phyloP scores from a whole-genome alignment of 2,329 filamentous ascomycete species.

The Fusarium citri region DNA sequence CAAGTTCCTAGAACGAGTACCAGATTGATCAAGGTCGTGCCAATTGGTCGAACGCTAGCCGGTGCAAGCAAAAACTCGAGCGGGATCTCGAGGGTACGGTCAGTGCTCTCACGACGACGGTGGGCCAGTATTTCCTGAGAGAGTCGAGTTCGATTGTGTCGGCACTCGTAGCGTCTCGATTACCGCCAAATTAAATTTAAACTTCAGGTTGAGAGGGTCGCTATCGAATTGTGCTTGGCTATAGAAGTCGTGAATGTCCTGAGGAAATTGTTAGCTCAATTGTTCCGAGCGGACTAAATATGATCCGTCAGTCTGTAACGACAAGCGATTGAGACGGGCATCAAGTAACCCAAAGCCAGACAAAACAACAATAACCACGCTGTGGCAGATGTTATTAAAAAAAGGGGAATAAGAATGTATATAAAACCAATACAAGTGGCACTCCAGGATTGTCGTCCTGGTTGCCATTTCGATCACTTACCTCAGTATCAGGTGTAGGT shows the following conservation, averaged over 20 bases:
- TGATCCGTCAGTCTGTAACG: background rate
- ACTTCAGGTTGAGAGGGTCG: conserved; percentile 13
- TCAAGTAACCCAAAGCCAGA: background rate
- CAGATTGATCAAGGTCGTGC: background rate
- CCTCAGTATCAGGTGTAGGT: background rate
- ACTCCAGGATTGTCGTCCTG: background rate
- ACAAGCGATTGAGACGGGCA: background rate
- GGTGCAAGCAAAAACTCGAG: background rate
- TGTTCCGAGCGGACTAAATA: conserved; percentile 22
- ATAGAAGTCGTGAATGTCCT: conserved; percentile 28
- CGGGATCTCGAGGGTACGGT: background rate
- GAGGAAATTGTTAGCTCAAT: conserved; percentile 38
- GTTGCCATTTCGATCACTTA: background rate
- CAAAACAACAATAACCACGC: background rate
- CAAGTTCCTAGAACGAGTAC: background rate
- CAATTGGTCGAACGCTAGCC: background rate
- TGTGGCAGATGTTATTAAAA: background rate
- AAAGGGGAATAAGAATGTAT: background rate
- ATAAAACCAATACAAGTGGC: background rate
- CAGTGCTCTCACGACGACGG: background rate
- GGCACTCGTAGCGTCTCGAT: background rate
- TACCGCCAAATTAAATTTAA: background rate
- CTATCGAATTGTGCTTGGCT: background rate
- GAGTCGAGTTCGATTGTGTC: background rate
- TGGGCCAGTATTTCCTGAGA: no score